These are phyloP conservation scores for Aspergillus neotritici DNA, from an alignment of 2,329 filamentous ascomycete species.

Conservation along the genomic window DNA sequence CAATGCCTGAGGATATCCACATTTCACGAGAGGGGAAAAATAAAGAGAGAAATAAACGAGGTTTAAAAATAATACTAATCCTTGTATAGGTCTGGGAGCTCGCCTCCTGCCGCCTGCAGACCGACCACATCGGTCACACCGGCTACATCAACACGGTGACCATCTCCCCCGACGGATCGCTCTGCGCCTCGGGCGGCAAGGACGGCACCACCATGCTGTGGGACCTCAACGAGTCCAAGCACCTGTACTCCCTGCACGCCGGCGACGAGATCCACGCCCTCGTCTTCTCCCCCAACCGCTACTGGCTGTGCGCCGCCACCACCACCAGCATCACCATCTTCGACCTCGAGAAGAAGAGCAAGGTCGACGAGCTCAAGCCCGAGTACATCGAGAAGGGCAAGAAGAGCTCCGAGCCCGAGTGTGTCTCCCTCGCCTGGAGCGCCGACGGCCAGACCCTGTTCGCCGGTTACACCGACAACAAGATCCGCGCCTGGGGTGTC, in stretches of 20 bases:
- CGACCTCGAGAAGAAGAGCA: conserved; percentile 99
- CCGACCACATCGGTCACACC: conserved; percentile 99
- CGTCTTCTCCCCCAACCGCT: conserved; percentile 99
- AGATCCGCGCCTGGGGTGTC: conserved; percentile 96
- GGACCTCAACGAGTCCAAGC: conserved; percentile 99
- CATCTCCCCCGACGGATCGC: conserved; percentile 98
- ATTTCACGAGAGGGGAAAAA: too few species aligned
- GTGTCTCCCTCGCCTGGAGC: conserved; percentile 93
- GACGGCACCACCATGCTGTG: conserved; percentile 99
- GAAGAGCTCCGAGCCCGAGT: conserved; percentile 99
- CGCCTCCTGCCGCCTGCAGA: conserved; percentile 98
- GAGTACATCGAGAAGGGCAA: conserved; percentile 94
- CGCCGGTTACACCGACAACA: conserved; percentile 99
- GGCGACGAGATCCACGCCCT: conserved; percentile 99
- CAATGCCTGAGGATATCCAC: conserved; percentile 42
- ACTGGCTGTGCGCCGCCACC: conserved; percentile 99
- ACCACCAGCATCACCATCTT: conserved; percentile 99
- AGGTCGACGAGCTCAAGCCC: conserved; percentile 99
- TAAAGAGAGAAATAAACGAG: conserved; percentile 16
- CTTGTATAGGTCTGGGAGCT: conserved; percentile 88
- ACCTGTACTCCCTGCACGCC: conserved; percentile 99
- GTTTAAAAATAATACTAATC: conserved; percentile 2
- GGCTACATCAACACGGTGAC: conserved; percentile 99
- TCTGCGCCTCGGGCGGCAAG: conserved; percentile 98
- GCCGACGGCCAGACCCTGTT: conserved; percentile 99